Base-by-base conservation (phyloP, 2,329 filamentous ascomycete genomes). In the Aspergillus sp. region DNA sequence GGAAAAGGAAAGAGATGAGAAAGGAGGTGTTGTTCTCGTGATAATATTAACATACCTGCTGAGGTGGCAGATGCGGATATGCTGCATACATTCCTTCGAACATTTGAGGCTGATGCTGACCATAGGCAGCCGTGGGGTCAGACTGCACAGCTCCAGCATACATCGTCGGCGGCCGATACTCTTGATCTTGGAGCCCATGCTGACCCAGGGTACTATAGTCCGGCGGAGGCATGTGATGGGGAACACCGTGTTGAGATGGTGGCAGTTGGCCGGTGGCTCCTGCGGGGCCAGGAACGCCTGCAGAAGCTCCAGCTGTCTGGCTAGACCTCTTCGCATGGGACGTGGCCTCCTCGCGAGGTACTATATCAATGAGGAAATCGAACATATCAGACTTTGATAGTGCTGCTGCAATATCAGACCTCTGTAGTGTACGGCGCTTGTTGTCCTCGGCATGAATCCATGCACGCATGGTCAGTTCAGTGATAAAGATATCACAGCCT, bases 391-490 rank as follows among this genome's bases (percentile, higher is more conserved):
- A 97, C 80, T 99, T 99, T 62, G 92, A 90, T 23, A 99, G 83
- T 13, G 95, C 95, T 10, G 92, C 96, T 21, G 95, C 95, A 74
- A 99, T 99, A 73, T 99, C 95, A 59, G 92, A 96, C 54, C 95
- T 88, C 78, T 99, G 95, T 42, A 99, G 82, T 1, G 95, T 99
- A 47, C 95, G 88, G 30, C 95, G 87, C 83, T 99, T 99, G 81
- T 99, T 99, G 79, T 99, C 95, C 75, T 99, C 95, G 15, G 95
- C 95, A 71, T 99, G 95, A 65, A 99, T 99, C 95, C 95, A 99
- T 50, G 95, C 95, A 65, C 95, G 91, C 95, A 99, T 99, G 7
- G 95, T 99, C 62, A 99, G 83, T 78, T 99, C 95, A 1, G 93
- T 97, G 73, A 99, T 99, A 80, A 99, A 99, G 73, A 98, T 97